Conservation (phyloP, 179 eudicot species). For the Monotropa hypopitys region DNA sequence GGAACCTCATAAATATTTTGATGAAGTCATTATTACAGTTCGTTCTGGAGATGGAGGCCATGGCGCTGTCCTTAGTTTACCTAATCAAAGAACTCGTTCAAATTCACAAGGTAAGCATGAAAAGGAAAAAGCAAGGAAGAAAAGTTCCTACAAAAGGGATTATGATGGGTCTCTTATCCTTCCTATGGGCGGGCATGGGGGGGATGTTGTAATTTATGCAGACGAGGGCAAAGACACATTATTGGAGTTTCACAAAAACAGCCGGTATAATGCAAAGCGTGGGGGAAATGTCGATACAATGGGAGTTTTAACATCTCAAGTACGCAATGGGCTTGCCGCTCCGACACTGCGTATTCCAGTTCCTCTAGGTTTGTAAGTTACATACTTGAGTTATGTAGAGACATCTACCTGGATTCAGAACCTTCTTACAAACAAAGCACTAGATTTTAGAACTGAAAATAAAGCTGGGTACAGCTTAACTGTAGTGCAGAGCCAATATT, state of each 20-base stretch:
- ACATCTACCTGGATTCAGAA: background rate
- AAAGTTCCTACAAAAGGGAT: conserved; percentile 57
- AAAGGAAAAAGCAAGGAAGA: conserved; percentile 36
- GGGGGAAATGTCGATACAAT: conserved; percentile 86
- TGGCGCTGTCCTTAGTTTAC: conserved; percentile 59
- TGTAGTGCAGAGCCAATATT: background rate
- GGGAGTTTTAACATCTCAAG: conserved; percentile 56
- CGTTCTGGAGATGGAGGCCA: conserved; percentile 98
- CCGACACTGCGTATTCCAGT: conserved; percentile 77
- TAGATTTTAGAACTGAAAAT: background rate
- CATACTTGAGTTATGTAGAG: background rate
- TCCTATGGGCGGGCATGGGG: conserved; percentile 87
- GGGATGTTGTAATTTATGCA: conserved; percentile 81
- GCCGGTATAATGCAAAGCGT: conserved; percentile 65
- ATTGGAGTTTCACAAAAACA: conserved; percentile 71
- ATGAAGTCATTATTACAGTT: conserved; percentile 67
- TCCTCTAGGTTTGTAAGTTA: conserved; percentile 61
- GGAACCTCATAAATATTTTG: conserved; percentile 91
- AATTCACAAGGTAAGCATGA: conserved; percentile 40
- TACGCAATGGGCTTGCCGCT: conserved; percentile 54
- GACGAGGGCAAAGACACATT: conserved; percentile 70
- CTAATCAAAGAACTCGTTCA: conserved; percentile 36
- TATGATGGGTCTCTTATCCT: conserved; percentile 85
- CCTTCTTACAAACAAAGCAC: background rate
- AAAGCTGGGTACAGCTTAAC: background rate